A percentile compares a stretch with the other conserved stretches of the same genome.
Conservation (phyloP, 352 stramenopile species). For the Globisporangium splendens region DNA sequence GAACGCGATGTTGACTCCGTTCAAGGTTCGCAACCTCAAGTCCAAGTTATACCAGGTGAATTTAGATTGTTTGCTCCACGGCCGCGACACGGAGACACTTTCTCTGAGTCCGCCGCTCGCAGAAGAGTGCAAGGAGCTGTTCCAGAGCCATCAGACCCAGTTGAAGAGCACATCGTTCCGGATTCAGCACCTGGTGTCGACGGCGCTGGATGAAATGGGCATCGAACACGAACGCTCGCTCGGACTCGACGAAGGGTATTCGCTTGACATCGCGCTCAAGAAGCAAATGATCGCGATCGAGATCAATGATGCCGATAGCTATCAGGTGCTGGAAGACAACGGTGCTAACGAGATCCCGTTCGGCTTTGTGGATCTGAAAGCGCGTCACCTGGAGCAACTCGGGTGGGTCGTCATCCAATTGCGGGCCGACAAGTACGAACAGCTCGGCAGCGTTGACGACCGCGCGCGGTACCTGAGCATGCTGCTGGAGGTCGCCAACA, state of each 20-base stretch:
- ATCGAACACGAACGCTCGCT: slow-evolving; percentile 31
- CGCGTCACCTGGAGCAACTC: slow-evolving; percentile 52
- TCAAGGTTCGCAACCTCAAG: slow-evolving; percentile 35
- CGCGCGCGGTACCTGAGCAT: slow-evolving; percentile 61
- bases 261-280: slow-evolving; percentile 45
- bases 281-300: slow-evolving; percentile 64
- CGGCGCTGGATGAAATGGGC: slow-evolving; percentile 49
- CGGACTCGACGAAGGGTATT: slow-evolving; percentile 39
- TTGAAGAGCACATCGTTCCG: slow-evolving; percentile 57
- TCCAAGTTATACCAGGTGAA: slow-evolving; percentile 66
- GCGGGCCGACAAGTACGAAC: slow-evolving; percentile 44
- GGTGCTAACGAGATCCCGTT: slow-evolving; percentile 39
- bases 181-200: slow-evolving; percentile 51
- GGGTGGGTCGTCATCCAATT: slow-evolving; percentile 74
- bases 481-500: slow-evolving; percentile 64
- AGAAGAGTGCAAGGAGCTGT: slow-evolving; percentile 40
- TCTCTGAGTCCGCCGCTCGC: slow-evolving; percentile 22
- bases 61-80: slow-evolving; percentile 44
- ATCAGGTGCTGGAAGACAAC: slow-evolving; percentile 35
- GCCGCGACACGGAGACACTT: slow-evolving; percentile 25
- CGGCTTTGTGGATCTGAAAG: slow-evolving; percentile 58
- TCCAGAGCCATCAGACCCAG: slow-evolving; percentile 44
- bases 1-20: slow-evolving; percentile 21
- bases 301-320: slow-evolving; percentile 51
- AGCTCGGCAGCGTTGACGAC: slow-evolving; percentile 43